Evolutionary conservation across 2,329 filamentous ascomycete genomes (phyloP), one percentile per base, ranked within the genome.

Genomic region (Aspergillus sclerotialis): DNA sequence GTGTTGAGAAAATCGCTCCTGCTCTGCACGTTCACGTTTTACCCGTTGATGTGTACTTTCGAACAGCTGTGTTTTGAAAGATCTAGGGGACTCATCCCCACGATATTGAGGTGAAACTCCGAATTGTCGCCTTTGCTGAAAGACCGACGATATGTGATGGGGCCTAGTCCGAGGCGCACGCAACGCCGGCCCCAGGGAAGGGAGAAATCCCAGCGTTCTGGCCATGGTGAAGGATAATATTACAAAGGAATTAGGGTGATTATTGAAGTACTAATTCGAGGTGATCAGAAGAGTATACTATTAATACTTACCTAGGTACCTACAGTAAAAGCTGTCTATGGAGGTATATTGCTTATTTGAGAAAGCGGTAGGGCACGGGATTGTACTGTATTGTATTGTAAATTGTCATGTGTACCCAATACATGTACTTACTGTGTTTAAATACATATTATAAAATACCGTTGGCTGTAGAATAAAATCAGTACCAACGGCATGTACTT

Each of bases 61-160:
- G 43, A 77, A 79, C 28, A 82, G 48, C 52, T 81, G 76, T 21
- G 69, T 67, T 50, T 76, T 73, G 61, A 81, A 81, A 1, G 72
- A 68, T 38, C 61, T 62, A 17, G 40, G 44, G 33, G 58, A 55
- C 21, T 60, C 51, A 27, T 54, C 50, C 26, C 46, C 45, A 26
- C 19, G 39, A 30, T 23, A 40, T 12, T 36, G 43, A 10, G 37
- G 23, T 13, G 53, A 54, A 7, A 32, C 36, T 9, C 40, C 44
- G 27, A 58, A 52, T 7, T 40, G 30, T 30, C 54, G 40, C n/a
- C 37, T 35, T 16, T 47, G 52, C 15, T 13, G 38, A 10, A 31
- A 27, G 11, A 34, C 25, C 25, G 25, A 7, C 11, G 25, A 28
- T n/a, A 30, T 32, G 7, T 18, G n/a, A 23, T 12, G 14, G 10